Conservation (phyloP, 1,139 yeast species). For the Geotrichum siamense region DNA sequence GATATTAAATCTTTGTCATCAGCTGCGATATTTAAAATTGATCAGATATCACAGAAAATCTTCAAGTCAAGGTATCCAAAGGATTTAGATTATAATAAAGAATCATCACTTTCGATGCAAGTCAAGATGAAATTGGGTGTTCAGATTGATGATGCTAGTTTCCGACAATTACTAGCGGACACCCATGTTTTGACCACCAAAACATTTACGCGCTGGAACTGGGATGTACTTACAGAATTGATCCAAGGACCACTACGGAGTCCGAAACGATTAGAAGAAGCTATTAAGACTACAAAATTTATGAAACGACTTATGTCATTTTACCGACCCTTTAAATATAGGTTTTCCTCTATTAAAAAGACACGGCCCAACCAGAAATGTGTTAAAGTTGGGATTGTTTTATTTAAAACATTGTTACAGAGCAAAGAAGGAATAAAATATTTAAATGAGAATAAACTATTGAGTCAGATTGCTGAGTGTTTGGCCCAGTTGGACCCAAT, state of each 20-base stretch:
- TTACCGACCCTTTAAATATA: conserved; percentile 81
- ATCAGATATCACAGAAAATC: conserved; percentile 40
- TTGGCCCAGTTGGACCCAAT: conserved; percentile 78
- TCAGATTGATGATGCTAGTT: conserved; percentile 61
- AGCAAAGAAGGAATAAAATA: conserved; percentile 61
- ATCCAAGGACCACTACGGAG: conserved; percentile 74
- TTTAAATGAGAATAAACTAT: conserved; percentile 62
- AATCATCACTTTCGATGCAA: conserved; percentile 34
- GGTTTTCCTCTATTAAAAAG: conserved; percentile 60
- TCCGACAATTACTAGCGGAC: conserved; percentile 57
- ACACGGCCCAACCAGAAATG: conserved; percentile 50
- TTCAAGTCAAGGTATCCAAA: conserved; percentile 11
- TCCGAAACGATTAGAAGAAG: conserved; percentile 69
- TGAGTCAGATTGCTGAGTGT: conserved; percentile 83
- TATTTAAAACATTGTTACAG: conserved; percentile 58
- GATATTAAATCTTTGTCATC: conserved; percentile 21
- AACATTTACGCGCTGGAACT: conserved; percentile 80
- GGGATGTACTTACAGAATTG: conserved; percentile 61
- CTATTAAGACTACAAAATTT: conserved; percentile 73
- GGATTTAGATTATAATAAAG: conserved; percentile 13
- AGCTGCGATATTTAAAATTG: conserved; percentile 41
- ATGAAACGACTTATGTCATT: conserved; percentile 78
- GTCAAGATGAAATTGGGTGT: conserved; percentile 44
- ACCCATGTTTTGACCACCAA: conserved; percentile 72
- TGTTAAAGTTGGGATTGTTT: conserved; percentile 63